Percentiles rank a stretch among this genome's conserved stretches.
Conservation (phyloP, 805 yeast species). For the Zygotorulaspora sp. region DNA sequence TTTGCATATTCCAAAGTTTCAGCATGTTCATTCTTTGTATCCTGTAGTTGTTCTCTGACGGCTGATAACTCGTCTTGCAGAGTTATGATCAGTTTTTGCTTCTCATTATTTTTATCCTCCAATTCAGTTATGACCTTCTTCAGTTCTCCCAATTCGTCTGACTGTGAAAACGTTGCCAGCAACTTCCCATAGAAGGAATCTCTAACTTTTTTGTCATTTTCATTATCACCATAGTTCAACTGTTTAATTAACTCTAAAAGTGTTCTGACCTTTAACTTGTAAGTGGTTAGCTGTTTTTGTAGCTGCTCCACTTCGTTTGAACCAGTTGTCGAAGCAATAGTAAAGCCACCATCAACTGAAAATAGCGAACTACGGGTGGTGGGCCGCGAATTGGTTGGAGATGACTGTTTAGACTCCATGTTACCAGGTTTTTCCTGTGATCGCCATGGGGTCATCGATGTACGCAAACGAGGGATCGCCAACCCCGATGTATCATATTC, state of each 20-base stretch:
- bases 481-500: conserved; percentile 17
- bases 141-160: conserved; percentile 21
- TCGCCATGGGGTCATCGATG: conserved; percentile 39
- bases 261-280: conserved; percentile 37
- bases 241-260: conserved; percentile 33
- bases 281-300: conserved; percentile 40
- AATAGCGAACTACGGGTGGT: conserved; percentile 20
- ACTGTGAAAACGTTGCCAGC: conserved; percentile 18
- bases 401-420: conserved; percentile 6
- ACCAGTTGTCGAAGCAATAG: conserved; percentile 14
- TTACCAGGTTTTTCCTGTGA: conserved; percentile 17
- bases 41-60: conserved; percentile 26
- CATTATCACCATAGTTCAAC: conserved; percentile 12
- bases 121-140: conserved; percentile 9
- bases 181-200: conserved; percentile 24
- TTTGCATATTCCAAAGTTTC: conserved; percentile 29
- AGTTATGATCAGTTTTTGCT: conserved; percentile 19
- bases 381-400: conserved; percentile 20
- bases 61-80: conserved; percentile 26
- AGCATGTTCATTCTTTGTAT: conserved; percentile 26
- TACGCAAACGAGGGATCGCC: conserved; percentile 34
- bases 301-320: conserved; percentile 37
- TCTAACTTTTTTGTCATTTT: conserved; percentile 9
- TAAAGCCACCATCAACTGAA: conserved; percentile 15
- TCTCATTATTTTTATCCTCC: conserved; percentile 17